Evolutionary conservation across 2,329 filamentous ascomycete species (phyloP).

Genomic region (Biscogniauxia sp.): DNA sequence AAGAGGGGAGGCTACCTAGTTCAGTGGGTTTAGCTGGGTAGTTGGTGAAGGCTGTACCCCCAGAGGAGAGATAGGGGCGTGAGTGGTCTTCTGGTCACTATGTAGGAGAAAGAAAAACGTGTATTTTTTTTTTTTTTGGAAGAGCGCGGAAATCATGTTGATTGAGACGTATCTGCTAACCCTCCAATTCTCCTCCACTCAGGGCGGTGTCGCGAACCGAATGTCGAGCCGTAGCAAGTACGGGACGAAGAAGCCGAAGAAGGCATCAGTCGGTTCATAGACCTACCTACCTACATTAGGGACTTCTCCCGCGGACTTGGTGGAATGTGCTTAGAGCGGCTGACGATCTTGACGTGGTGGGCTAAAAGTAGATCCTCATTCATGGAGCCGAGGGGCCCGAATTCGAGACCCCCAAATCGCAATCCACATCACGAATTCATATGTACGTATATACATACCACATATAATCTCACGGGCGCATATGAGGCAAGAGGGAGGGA

Average conservation of each 20-base stretch:
- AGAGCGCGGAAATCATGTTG: not conserved
- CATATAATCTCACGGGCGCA: not conserved
- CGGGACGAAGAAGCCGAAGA: slow-evolving; percentile 98
- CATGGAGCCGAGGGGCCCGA: too few species aligned
- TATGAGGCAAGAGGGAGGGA: not conserved
- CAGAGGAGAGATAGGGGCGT: too few species aligned
- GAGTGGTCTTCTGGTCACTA: too few species aligned
- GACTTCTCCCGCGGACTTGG: too few species aligned
- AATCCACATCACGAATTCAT: not conserved
- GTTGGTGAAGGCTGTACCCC: too few species aligned
- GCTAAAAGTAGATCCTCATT: not conserved
- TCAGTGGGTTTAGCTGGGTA: too few species aligned
- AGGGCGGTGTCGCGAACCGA: slow-evolving; percentile 89
- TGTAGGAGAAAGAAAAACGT: too few species aligned
- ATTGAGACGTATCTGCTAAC: slow-evolving; percentile 24
- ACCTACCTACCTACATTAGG: too few species aligned
- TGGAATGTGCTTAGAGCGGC: not conserved
- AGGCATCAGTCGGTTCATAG: slow-evolving; percentile 53
- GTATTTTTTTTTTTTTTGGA: too few species aligned
- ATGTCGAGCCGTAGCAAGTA: slow-evolving; percentile 90
- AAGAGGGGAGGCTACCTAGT: too few species aligned
- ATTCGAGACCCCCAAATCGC: too few species aligned
- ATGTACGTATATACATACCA: not conserved
- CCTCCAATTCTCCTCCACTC: slow-evolving; percentile 16
- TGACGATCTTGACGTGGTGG: not conserved